Evolutionary conservation across 225 moss, liverwort and hornwort species (phyloP), one percentile per base, ranked within the genome.

Genomic region (Sphagnum tenellum): DNA sequence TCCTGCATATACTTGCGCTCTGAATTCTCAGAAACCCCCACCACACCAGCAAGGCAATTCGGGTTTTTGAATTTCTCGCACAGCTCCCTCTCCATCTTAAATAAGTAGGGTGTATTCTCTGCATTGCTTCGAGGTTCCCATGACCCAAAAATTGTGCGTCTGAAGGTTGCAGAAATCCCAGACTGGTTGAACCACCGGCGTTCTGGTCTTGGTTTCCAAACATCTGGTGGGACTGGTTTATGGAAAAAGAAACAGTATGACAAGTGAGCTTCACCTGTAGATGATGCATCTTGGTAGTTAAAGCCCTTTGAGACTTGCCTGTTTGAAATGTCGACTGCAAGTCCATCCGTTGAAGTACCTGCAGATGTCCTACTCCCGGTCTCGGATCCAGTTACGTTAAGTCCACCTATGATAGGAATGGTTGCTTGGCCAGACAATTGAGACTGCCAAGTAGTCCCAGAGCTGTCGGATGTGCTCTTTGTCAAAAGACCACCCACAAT

Each of bases 231-330:
- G 29, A 67, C 67, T 44, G 59, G 57, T 9, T 12, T 4, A n/a
- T 29, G n/a, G 12, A 59, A 67, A 9, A 50, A 58, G 11, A 67
- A 67, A 10, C 50, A 7, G 29, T 67, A 67, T 2, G 67, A 47
- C 48, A 67, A 14, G 4, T 49, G 57, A 6, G 67, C 67, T 5
- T 67, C 67, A 1, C 59, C 67, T 58, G 50, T 67, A 7, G 67
- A 67, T 7, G 67, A 67, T 10, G 48, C 44, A 29, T 67, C 67
- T 4, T 49, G 48, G 3, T 45, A 67, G 29, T 46, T 11, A 49
- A 67, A 67, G 5, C 67, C 59, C 0, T 59, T 29, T 6, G 47
- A 12, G 4, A 64, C 8, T 50, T 50, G 67, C 59, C 59, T 57
- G n/a, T 58, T 67, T 7, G 4, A 7, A 49, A 67, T n/a, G 44